phyloP scores from a whole-genome alignment of 148 eudicot genomes.

The Cornus controversa region DNA sequence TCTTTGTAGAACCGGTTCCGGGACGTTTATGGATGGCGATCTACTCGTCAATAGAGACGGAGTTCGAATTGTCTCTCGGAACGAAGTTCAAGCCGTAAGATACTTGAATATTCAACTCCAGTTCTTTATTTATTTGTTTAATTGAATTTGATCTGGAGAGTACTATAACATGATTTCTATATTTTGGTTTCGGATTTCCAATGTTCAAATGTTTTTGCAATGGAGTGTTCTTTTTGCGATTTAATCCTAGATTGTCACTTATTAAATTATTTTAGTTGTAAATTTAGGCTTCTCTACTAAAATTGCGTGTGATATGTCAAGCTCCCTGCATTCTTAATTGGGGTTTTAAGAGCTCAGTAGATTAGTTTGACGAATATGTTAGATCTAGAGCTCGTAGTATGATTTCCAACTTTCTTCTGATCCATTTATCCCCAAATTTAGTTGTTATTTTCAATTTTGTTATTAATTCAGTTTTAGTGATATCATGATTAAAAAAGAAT shows the following conservation, averaged over 20 bases:
- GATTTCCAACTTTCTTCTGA: too few species aligned
- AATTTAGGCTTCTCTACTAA: not conserved
- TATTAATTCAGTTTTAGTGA: not conserved
- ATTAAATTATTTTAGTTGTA: not conserved
- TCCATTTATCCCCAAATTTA: too few species aligned
- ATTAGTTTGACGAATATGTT: too few species aligned
- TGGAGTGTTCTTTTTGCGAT: not conserved
- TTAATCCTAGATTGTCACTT: not conserved
- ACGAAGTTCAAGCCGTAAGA: constrained; percentile 55
- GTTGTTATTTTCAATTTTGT: not conserved
- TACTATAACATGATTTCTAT: not conserved
- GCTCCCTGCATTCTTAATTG: not conserved
- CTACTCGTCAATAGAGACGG: constrained; percentile 79
- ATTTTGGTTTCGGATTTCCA: constrained; percentile 6
- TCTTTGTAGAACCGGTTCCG: constrained; percentile 64
- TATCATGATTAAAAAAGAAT: too few species aligned
- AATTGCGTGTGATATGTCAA: not conserved
- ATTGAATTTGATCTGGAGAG: not conserved
- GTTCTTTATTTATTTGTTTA: not conserved
- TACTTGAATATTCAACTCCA: not conserved
- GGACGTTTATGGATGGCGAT: constrained; percentile 92
- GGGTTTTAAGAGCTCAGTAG: not conserved
- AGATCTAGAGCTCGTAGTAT: not conserved
- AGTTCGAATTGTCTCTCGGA: constrained; percentile 73
- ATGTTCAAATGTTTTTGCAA: not conserved